Evolutionary conservation across 2,329 filamentous ascomycete species (phyloP), one percentile per base, ranked within the genome.

Genomic region (Fusarium equiseti): DNA sequence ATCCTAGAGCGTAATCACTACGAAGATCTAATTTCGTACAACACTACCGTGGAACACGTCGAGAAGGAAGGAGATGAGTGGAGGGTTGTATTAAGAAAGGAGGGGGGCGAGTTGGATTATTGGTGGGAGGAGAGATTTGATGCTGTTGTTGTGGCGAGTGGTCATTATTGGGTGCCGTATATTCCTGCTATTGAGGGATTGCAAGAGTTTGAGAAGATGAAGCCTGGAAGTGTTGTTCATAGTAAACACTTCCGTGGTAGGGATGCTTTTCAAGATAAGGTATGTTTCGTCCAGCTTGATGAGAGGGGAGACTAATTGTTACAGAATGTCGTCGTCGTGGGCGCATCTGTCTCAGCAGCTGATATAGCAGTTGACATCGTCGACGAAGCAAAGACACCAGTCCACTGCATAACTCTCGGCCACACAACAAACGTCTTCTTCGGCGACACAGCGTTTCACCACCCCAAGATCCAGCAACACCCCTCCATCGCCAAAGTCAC

Each of bases 111-210:
- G 16, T 77, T 78, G 43, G 87, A 91, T 70, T 85, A 86, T 63
- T 91, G 89, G 88, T 90, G 89, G 89, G 79, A 79, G 0, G 89
- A 91, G 73, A 80, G 79, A 29, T 91, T 90, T 59, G 89, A 91
- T 71, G 88, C 87, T 1, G 82, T 91, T 0, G 80, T 90, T 1
- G 84, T 91, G 6, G 89, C 88, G 2, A 88, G 82, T 35, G 89
- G 89, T 0, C 88, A 90, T 68, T 91, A 87, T 68, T 85, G 81
- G 31, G 87, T 90, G 2, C 89, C 88, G 0, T 90, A 86, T 61
- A 81, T 89, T 24, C 84, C 87, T 2, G 59, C 79, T 0, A 82
- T 88, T 18, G 75, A 82, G 2, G 87, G 87, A 0, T 71, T 89
- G 9, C 81, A 82, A 5, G 80, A 82, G 44, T 83, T 86, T 59